Conservation (phyloP, 306 rosid genomes). For the Gillenia trifoliata region DNA sequence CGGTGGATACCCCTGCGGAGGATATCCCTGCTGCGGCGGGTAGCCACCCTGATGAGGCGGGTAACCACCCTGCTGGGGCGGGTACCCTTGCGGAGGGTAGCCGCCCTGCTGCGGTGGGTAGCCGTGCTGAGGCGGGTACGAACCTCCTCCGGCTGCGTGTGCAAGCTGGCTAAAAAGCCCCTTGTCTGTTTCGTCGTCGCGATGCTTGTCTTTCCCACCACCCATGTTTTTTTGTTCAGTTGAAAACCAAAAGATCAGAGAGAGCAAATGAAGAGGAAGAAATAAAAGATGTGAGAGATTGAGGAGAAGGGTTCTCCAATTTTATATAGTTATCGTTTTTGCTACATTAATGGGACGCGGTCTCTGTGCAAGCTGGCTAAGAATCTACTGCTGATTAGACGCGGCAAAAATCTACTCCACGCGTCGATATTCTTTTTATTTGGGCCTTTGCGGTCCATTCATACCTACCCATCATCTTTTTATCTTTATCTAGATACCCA, state of each 20-base stretch:
- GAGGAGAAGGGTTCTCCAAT: not conserved
- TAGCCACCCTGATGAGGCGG: conserved; percentile 9
- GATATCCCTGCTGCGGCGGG: conserved; percentile 21
- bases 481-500: too few species aligned
- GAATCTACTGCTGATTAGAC: not conserved
- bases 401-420: not conserved
- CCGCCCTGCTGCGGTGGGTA: conserved; percentile 6
- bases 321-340: not conserved
- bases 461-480: too few species aligned
- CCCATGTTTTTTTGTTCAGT: conserved; percentile 48
- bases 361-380: not conserved
- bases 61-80: conserved; percentile 12
- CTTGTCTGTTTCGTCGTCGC: conserved; percentile 46
- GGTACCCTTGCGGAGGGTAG: conserved; percentile 20
- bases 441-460: too few species aligned
- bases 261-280: not conserved
- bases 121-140: conserved; percentile 6
- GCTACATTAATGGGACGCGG: not conserved
- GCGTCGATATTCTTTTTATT: too few species aligned
- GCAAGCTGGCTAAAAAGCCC: conserved; percentile 44
- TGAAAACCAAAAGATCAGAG: not conserved
- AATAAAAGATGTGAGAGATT: not conserved
- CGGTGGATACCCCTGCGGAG: conserved; percentile 32
- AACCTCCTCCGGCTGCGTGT: conserved; percentile 9
- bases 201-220: conserved; percentile 61